Evolutionary conservation across 176 grass and related monocot genomes (phyloP), one percentile per base, ranked within the genome.

Genomic region (Pharus latifolius): DNA sequence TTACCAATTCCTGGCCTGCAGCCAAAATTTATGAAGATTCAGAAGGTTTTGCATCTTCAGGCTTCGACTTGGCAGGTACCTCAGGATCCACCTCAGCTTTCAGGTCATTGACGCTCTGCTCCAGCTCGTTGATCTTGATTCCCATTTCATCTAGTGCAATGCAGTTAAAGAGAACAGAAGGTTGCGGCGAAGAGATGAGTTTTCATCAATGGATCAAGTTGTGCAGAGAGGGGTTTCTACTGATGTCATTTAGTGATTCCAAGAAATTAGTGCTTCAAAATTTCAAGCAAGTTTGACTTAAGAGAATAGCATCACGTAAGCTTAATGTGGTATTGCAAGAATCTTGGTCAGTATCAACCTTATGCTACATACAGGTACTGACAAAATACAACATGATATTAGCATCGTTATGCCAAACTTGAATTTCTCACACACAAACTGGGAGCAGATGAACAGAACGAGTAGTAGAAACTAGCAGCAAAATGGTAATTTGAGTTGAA

Each of bases 111-210:
- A 97, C 77, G 72, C 86, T 87, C 79, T 97, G 80, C 82, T 97
- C 93, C 64, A 97, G 83, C 52, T 97, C 89, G 10, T 97, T 83
- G 5, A 97, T 97, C 82, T 88, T 91, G 60, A 65, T 79, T 76
- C 87, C 93, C 86, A 97, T 97, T 62, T 97, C 93, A 74, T 97
- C 93, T 74, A 92, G 93, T 97, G 83, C 66, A 56, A 30, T 50
- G 77, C 5, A 49, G 86, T 97, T 85, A 97, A 92, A 80, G 72
- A 64, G 78, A 83, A 65, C 17, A 76, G 31, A 84, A 27, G 2
- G 52, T 29, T 17, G 75, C 27, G 30, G 22, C 14, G 54, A 5
- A 31, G 3, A 79, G 1, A 29, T 43, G 69, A 31, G 49, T 15
- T 65, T 58, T 7, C 42, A 29, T 22, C 52, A 16, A 7, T n/a